Conservation (phyloP, 1,284 basidiomycete genomes). For the Coriolopsis trogii region DNA sequence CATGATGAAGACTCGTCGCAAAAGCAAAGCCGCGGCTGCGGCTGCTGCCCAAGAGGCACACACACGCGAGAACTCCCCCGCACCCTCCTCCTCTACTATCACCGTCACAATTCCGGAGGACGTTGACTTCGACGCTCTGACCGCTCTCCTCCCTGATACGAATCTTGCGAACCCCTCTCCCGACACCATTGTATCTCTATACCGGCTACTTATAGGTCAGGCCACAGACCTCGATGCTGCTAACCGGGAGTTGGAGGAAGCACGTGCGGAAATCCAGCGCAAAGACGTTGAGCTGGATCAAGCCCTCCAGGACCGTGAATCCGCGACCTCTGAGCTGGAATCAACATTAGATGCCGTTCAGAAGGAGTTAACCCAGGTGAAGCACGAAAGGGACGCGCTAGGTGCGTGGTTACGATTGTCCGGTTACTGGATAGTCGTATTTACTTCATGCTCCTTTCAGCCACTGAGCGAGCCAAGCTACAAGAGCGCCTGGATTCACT, state of each 20-base stretch:
- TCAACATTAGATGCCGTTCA: slow-evolving; percentile 49
- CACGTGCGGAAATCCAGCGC: slow-evolving; percentile 61
- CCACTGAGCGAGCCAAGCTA: slow-evolving; percentile 50
- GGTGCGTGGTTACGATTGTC: slow-evolving; percentile 50
- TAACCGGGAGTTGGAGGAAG: slow-evolving; percentile 64
- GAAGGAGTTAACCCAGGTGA: slow-evolving; percentile 54
- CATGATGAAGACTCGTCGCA: slow-evolving; percentile 46
- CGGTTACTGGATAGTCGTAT: neutral
- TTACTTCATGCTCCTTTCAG: slow-evolving; percentile 38
- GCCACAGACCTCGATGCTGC: slow-evolving; percentile 53
- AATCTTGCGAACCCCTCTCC: slow-evolving; percentile 56
- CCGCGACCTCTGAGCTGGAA: slow-evolving; percentile 57
- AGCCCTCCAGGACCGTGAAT: slow-evolving; percentile 73
- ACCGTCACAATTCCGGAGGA: slow-evolving; percentile 52
- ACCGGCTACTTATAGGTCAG: slow-evolving; percentile 62
- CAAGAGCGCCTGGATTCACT: slow-evolving; percentile 57
- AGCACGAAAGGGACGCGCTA: slow-evolving; percentile 64
- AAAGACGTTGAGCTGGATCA: slow-evolving; percentile 81
- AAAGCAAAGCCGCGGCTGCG: slow-evolving; percentile 43
- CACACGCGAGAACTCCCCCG: slow-evolving; percentile 29
- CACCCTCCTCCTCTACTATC: slow-evolving; percentile 22
- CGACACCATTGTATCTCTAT: slow-evolving; percentile 62
- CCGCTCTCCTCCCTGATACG: slow-evolving; percentile 54
- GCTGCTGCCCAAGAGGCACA: slow-evolving; percentile 33
- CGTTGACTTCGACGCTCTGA: slow-evolving; percentile 61